Conservation (phyloP, 805 yeast genomes). For the Yarrowia sp. region DNA sequence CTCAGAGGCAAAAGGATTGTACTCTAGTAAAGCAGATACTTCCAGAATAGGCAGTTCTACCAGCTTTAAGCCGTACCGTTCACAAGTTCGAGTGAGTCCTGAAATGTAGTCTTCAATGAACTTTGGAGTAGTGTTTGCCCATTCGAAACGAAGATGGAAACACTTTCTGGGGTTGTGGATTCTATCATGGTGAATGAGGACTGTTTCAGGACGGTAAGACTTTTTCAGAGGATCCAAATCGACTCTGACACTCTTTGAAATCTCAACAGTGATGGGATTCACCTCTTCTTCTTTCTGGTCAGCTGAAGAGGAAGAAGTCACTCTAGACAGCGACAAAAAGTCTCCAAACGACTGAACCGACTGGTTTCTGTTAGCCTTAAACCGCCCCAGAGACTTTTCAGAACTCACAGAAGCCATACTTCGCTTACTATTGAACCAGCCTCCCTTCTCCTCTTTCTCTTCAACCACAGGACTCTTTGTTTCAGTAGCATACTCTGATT, state of each 20-base stretch:
- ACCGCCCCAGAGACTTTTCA: neutral
- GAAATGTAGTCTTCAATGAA: slow-evolving; percentile 74
- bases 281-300: neutral
- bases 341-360: slow-evolving; percentile 18
- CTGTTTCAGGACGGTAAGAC: slow-evolving; percentile 73
- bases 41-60: slow-evolving; percentile 94
- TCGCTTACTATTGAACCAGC: slow-evolving; percentile 23
- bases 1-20: slow-evolving; percentile 81
- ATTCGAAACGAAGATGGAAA: slow-evolving; percentile 84
- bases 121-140: slow-evolving; percentile 89
- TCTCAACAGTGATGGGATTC: slow-evolving; percentile 31
- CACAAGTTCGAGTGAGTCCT: slow-evolving; percentile 79
- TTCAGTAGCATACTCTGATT: slow-evolving; percentile 49
- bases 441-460: neutral
- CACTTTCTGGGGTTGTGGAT: slow-evolving; percentile 95
- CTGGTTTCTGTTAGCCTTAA: neutral
- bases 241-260: slow-evolving; percentile 64
- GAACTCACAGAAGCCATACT: slow-evolving; percentile 11
- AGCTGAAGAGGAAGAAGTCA: neutral
- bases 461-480: neutral
- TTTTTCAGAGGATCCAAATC: slow-evolving; percentile 72
- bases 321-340: neutral
- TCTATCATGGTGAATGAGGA: slow-evolving; percentile 83
- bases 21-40: slow-evolving; percentile 66
- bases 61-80: slow-evolving; percentile 72